phyloP scores from a whole-genome alignment of 1,284 basidiomycete species.

The Sporisorium scitamineum region DNA sequence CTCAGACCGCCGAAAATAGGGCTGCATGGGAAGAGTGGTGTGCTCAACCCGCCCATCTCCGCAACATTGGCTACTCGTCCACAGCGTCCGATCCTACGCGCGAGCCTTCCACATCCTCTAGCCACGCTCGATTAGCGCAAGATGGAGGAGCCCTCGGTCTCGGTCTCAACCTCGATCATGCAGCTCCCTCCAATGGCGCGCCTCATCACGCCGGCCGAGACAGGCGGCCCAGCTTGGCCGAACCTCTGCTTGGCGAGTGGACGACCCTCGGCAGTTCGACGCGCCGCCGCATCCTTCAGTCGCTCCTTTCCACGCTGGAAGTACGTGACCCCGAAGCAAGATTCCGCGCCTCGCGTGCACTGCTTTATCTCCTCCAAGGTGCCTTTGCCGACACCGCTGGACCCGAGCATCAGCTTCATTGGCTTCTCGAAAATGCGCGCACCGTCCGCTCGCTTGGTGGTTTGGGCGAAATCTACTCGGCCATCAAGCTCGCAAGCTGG shows the following conservation, averaged over 20 bases:
- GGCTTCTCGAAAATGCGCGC: conserved; percentile 94
- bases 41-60: conserved; percentile 27
- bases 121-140: conserved; percentile 7
- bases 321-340: conserved; percentile 61
- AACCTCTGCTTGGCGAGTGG: conserved; percentile 55
- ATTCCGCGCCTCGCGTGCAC: conserved; percentile 57
- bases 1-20: conserved; percentile 86
- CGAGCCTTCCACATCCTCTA: conserved; percentile 16
- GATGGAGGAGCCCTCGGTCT: conserved; percentile 46
- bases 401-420: conserved; percentile 92
- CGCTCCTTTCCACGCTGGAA: conserved; percentile 60
- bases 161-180: conserved; percentile 43
- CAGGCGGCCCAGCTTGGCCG: conserved; percentile 32
- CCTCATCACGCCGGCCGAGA: background rate
- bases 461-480: conserved; percentile 83
- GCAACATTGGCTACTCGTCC: conserved; percentile 32
- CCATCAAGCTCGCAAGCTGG: conserved; percentile 87
- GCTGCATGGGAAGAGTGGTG: conserved; percentile 81
- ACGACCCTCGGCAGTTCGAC: conserved; percentile 53
- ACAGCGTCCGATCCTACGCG: conserved; percentile 18
- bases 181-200: background rate
- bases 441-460: conserved; percentile 87
- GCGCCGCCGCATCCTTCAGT: conserved; percentile 57
- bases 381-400: conserved; percentile 90
- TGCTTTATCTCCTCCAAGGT: conserved; percentile 73